phyloP scores from a whole-genome alignment of 202 grass and related monocot species.

The Schoenoplectus tabernaemontani region DNA sequence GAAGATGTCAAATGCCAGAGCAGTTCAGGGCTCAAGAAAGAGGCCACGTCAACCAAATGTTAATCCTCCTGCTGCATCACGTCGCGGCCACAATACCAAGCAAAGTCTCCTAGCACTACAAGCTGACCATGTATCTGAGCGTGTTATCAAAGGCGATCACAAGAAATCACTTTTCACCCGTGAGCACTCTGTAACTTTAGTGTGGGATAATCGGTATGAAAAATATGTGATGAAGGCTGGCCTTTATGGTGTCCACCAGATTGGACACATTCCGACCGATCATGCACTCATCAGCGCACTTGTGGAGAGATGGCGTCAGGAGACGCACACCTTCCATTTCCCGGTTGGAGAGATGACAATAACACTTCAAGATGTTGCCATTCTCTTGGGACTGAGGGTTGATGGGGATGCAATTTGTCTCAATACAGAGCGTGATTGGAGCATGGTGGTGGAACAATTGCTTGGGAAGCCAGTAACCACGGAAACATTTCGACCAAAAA shows the following conservation, averaged over 20 bases:
- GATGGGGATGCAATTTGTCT: constrained; percentile 36
- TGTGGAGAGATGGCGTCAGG: constrained; percentile 43
- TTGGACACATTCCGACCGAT: neutral
- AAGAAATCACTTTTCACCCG: neutral
- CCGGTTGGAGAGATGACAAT: constrained; percentile 42
- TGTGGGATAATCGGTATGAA: neutral
- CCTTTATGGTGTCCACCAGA: neutral
- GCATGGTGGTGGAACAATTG: neutral
- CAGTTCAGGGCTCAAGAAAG: neutral
- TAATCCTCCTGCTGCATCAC: no score
- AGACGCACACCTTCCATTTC: constrained; percentile 53
- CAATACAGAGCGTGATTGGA: constrained; percentile 23
- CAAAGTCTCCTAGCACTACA: neutral
- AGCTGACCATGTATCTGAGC: neutral
- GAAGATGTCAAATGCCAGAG: neutral
- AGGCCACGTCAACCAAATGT: neutral
- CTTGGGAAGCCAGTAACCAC: constrained; percentile 31
- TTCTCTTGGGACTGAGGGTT: constrained; percentile 37
- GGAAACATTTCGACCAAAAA: constrained; percentile 26
- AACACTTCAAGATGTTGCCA: constrained; percentile 38
- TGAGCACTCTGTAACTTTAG: neutral
- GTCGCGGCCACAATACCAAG: no score
- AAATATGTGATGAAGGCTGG: neutral
- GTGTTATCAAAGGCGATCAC: neutral
- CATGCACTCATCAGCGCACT: constrained; percentile 43